Percentiles rank a stretch among this genome's conserved stretches.
Evolutionary conservation across 441 rosid genomes (phyloP).

Genomic region (Kokia cookei): DNA sequence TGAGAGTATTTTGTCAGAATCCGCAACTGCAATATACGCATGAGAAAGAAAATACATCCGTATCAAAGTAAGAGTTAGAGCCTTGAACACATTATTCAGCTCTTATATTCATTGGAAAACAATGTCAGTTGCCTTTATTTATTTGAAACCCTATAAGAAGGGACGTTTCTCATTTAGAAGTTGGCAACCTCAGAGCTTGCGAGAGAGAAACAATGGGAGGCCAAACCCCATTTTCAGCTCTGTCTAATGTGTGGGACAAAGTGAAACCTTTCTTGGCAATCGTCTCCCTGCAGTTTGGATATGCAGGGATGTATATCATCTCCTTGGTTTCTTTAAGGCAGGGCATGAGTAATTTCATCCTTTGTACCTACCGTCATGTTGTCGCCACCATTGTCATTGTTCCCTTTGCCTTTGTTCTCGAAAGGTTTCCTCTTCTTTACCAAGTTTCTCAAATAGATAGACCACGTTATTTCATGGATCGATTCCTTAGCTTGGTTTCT

Average conservation of each 20-base stretch:
- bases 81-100: conserved; percentile 2
- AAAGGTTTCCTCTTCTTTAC: conserved; percentile 33
- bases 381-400: conserved; percentile 62
- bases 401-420: conserved; percentile 79
- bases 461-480: neutral
- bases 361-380: conserved; percentile 67
- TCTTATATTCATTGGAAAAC: conserved; percentile 9
- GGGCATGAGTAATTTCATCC: conserved; percentile 74
- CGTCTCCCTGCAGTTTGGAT: conserved; percentile 73
- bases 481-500: neutral
- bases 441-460: neutral
- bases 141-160: conserved; percentile 43
- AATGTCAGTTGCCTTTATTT: neutral
- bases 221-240: conserved; percentile 8
- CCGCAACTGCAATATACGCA: no score
- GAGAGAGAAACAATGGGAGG: conserved; percentile 27
- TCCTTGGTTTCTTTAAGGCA: conserved; percentile 59
- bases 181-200: conserved; percentile 16
- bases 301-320: conserved; percentile 78
- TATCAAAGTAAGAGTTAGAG: conserved; percentile 2
- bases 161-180: conserved; percentile 17
- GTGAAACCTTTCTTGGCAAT: conserved; percentile 68
- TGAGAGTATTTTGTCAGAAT: no score
- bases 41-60: no score
- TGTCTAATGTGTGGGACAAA: conserved; percentile 24